These are phyloP conservation scores for Trichoderma aggressivum DNA, from an alignment of 2,329 filamentous ascomycete genomes.

Conservation along the genomic window DNA sequence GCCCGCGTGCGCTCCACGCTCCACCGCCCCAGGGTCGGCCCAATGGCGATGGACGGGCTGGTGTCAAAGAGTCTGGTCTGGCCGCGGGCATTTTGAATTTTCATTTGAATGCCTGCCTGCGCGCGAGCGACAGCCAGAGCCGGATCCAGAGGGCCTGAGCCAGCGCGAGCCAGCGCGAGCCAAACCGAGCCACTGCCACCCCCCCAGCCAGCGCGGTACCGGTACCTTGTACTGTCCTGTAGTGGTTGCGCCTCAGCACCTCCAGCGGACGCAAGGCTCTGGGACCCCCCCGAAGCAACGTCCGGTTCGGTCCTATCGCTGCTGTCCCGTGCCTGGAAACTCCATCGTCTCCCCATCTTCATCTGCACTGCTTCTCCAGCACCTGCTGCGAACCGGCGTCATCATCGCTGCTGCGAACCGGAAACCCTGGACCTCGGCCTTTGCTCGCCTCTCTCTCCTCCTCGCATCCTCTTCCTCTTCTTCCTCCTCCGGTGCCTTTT, in stretches of 20 bases:
- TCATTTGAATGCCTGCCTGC: background rate
- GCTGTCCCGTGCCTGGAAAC: constrained; percentile 7
- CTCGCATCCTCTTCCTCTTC: background rate
- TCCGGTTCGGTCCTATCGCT: constrained; percentile 17
- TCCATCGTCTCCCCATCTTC: constrained; percentile 13
- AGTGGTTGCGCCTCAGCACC: background rate
- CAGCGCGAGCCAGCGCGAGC: no score
- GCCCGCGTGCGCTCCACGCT: background rate
- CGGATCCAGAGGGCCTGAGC: no score
- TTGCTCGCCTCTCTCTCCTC: background rate
- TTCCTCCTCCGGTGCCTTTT: no score
- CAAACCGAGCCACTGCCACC: background rate
- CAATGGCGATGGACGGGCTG: constrained; percentile 9
- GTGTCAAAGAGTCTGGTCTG: background rate
- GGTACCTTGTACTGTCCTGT: background rate
- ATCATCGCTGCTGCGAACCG: background rate
- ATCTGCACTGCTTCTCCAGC: background rate
- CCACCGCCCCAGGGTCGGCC: background rate
- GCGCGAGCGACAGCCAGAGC: background rate
- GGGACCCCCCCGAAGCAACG: background rate
- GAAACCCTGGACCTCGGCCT: background rate
- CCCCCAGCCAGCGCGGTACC: background rate
- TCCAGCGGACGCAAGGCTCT: constrained; percentile 3
- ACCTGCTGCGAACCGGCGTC: background rate
- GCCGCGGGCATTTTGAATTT: constrained; percentile 1